Base-by-base conservation (phyloP, 345 rosid genomes). In the Aquilaria malaccensis region DNA sequence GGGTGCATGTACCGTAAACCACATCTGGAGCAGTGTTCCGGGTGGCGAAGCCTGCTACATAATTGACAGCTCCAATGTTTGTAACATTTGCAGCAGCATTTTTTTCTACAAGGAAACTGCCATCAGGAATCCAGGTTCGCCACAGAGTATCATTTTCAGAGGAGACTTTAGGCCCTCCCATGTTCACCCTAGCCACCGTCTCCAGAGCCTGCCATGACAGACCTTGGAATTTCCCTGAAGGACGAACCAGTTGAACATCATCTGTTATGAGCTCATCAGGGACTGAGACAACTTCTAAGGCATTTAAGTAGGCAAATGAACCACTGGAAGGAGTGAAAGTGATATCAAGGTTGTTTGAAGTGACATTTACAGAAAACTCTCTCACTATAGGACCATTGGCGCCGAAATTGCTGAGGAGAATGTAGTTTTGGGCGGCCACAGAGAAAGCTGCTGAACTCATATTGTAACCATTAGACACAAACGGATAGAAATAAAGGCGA, bases 401-500 rank as follows among this genome's bases (percentile, higher is more conserved):
- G 32, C 61, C 68, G 73, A 83, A 87, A 45, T 74, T 63, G 58
- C 71, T 76, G 37, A 89, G 83, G 52, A 93, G 84, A 12, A 64
- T 83, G 71, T 76, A 80, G 52, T 78, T 65, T 5, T 70, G 76
- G 1, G 88, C 67, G 12, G 86, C 81, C 61, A 93, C 88, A 32
- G 77, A 70, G 64, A 93, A 93, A 7, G 5, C 81, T 7, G 91
- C 85, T 37, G 45, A 54, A 50, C 73, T 84, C 97, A 87, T 82
- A n/a, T 75, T 45, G 62, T 76, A 87, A 62, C 61, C 75, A 33
- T 65, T 73, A 62, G 70, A 69, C 52, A 69, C 73, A 64, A 89
- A 93, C 6, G 97, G 90, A 50, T 65, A 72, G 75, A 93, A 89
- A 69, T 93, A 85, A 50, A 93, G 77, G 54, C 98, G 97, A 68